Evolutionary conservation across 2,329 filamentous ascomycete genomes (phyloP), one percentile per base, ranked within the genome.

Genomic region (Aspergillus sp.): DNA sequence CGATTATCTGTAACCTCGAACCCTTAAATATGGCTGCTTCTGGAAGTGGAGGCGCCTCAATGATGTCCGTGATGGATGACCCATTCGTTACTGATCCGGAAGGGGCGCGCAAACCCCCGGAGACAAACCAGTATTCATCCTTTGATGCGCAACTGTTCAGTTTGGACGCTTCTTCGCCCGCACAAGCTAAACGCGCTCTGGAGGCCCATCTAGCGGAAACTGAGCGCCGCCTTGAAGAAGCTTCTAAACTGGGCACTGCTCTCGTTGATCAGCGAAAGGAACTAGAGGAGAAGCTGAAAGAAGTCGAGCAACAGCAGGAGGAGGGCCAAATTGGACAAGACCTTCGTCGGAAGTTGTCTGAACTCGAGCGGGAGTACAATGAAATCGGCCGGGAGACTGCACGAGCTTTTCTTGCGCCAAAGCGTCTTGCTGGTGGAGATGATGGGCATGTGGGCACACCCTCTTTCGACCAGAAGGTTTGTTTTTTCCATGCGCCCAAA

Each of bases 331-430:
- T 98, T 51, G 88, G 88, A 0, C 86, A 90, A 3, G 93, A 96
- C 64, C 79, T 99, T 67, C 90, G 89, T 58, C 84, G 89, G 68
- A 92, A 90, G 75, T 83, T 99, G 53, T 82, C 86, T 13, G 92
- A 96, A 62, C 86, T 99, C 58, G 95, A 99, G 74, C 90, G 86
- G 73, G 95, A 99, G 69, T 98, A 96, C 78, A 93, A 96, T 72
- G 93, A 97, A 70, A 88, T 98, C 47, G 92, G 93, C 12, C 84
- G 89, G 61, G 93, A 98, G 72, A 95, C 90, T 48, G 91, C 93
- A 43, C 85, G 93, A 63, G 92, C 91, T 2, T 93, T 97, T 71
- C 78, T 98, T 59, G 89, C 87, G 34, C 95, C 95, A 65, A 92
- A 92, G 73, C 80, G 84, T 9, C 85, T 91, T 68, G 85, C 91